Base-by-base conservation (phyloP, 768 basidiomycete species). In the Dioszegia hungarica region DNA sequence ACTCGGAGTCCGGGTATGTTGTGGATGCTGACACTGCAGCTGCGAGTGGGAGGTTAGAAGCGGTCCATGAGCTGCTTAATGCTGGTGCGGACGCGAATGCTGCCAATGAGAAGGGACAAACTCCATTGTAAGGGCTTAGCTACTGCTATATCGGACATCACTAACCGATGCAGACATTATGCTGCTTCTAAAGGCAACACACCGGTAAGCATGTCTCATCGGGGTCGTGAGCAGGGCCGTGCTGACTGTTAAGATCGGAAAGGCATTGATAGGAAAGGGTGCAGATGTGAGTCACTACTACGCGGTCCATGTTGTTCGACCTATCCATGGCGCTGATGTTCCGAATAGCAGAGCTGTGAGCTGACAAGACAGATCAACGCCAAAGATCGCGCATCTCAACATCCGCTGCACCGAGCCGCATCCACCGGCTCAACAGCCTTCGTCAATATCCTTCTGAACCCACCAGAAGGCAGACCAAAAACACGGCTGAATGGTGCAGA, bases 341-440 rank as follows among this genome's bases (percentile, higher is more conserved):
- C n/a, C n/a, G n/a, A n/a, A n/a, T n/a, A n/a, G n/a, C n/a, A n/a
- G n/a, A n/a, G 45, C 14, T 37, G 5, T 47, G 43, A 29, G 20
- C n/a, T n/a, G 22, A 36, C 15, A 24, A 19, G 15, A 11, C 70
- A 99, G 90, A 88, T 94, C 78, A 99, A 98, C 70, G 88, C 87
- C 40, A 87, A 84, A 78, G 94, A 99, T 80, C 86, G 85, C 65
- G 91, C 93, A 39, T 91, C 88, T 73, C 95, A 99, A 78, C 79
- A 85, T 41, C 90, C 95, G 54, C 81, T 99, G 86, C 95, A 99
- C 77, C 87, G 95, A 59, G 95, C 95, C 44, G 90, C 93, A 11
- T 93, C 95, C 6, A 97, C 89, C 14, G 95, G 95, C 29, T 90
- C 91, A 22, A 84, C 85, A 10, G 89, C 89, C 6, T 94, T 98